Percentiles rank a stretch among this genome's conserved stretches.
Evolutionary conservation across 1,139 yeast species (phyloP).

Genomic region (Magnusiomyces ingens): DNA sequence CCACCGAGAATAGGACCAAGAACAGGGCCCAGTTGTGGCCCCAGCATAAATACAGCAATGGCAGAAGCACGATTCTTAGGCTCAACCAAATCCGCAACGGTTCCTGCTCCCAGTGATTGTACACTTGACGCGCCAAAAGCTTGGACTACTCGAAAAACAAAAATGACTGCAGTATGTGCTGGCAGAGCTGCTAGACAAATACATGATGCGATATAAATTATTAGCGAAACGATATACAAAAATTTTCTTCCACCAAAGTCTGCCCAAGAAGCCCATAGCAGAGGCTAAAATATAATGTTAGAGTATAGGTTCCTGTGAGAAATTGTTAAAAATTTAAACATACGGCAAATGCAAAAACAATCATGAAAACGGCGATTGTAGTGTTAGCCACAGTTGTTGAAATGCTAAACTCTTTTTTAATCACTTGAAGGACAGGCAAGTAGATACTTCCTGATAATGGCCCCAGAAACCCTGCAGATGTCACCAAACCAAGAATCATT

Average conservation of each 20-base stretch:
- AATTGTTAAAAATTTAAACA: not conserved
- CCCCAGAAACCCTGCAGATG: conserved; percentile 50
- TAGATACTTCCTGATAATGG: conserved; percentile 57
- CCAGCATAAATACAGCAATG: conserved; percentile 74
- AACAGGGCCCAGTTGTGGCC: conserved; percentile 77
- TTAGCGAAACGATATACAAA: conserved; percentile 42
- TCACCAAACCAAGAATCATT: conserved; percentile 36
- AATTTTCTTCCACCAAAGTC: conserved; percentile 53
- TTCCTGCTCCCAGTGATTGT: conserved; percentile 87
- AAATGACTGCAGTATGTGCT: conserved; percentile 53
- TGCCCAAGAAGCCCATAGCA: conserved; percentile 51
- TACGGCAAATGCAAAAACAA: conserved; percentile 43
- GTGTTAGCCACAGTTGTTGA: conserved; percentile 47
- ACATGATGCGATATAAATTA: conserved; percentile 42
- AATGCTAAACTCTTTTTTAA: conserved; percentile 39
- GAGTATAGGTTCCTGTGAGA: not conserved
- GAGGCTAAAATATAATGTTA: conserved; percentile 28
- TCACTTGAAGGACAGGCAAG: conserved; percentile 48
- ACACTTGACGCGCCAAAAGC: conserved; percentile 85
- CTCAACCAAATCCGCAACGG: conserved; percentile 65
- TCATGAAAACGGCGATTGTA: conserved; percentile 56
- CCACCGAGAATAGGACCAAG: conserved; percentile 81
- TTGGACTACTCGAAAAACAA: conserved; percentile 62
- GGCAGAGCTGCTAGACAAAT: conserved; percentile 53
- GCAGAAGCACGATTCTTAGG: conserved; percentile 71